A percentile compares a stretch with the other conserved stretches of the same genome.
Evolutionary conservation across 305 asterid genomes (phyloP).

Genomic region (Lippia alba): DNA sequence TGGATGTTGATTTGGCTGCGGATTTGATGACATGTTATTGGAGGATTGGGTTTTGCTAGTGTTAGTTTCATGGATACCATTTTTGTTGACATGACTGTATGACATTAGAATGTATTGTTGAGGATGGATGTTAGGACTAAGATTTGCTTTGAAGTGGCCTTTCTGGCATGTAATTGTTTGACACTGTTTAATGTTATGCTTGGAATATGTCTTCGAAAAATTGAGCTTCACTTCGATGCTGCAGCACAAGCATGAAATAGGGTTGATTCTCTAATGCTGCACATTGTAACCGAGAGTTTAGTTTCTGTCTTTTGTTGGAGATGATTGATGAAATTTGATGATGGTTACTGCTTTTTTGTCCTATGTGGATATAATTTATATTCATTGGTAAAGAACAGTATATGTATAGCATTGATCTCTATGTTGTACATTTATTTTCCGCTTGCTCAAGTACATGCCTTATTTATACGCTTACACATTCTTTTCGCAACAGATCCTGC

Average conservation of each 20-base stretch:
- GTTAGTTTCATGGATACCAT: not conserved
- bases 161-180: conserved; percentile 13
- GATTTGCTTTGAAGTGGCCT: not conserved
- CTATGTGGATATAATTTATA: no score
- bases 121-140: not conserved
- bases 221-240: not conserved
- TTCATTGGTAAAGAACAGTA: no score
- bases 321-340: conserved; percentile 22
- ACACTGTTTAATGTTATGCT: not conserved
- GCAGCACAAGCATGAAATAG: not conserved
- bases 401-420: no score
- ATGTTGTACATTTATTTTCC: not conserved
- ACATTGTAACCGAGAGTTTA: not conserved
- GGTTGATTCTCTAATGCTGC: conserved; percentile 6
- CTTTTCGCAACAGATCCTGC: conserved; percentile 54
- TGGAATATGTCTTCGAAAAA: conserved; percentile 1
- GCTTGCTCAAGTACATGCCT: no score
- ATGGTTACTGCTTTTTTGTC: not conserved
- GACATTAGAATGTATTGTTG: not conserved
- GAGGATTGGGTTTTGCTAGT: conserved; percentile 16
- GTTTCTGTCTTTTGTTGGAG: conserved; percentile 16
- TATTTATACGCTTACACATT: no score
- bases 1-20: conserved; percentile 22
- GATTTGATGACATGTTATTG: not conserved
- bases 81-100: not conserved